Conservation (phyloP, 495 filamentous ascomycete species). For the Hypoxylon trugodes region DNA sequence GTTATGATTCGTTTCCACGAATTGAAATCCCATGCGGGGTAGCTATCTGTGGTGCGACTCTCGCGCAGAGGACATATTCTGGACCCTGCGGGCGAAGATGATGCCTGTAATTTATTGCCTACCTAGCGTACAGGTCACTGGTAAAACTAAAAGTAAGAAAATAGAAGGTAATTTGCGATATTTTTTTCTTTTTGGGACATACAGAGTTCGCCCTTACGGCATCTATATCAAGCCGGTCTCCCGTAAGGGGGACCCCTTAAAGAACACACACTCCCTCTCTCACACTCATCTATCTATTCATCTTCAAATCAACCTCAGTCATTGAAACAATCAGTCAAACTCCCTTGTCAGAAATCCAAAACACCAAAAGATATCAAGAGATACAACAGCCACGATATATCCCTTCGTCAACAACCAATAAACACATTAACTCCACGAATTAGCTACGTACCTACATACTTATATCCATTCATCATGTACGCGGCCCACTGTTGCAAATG, state of each 20-base stretch:
- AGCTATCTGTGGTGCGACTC: conserved; percentile 30
- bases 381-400: too few relatives aligned
- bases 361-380: too few relatives aligned
- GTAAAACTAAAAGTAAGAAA: too few relatives aligned
- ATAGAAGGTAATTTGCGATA: conserved; percentile 17
- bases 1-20: conserved; percentile 35
- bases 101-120: too few relatives aligned
- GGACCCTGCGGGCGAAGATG: conserved; percentile 22
- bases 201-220: conserved; percentile 26
- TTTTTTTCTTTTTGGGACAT: conserved; percentile 11
- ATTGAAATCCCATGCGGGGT: conserved; percentile 34
- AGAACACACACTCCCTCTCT: neutral
- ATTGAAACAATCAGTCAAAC: too few relatives aligned
- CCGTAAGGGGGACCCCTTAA: conserved; percentile 1
- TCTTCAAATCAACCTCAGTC: too few relatives aligned
- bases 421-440: conserved; percentile 1
- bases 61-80: conserved; percentile 18
- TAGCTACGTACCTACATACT: neutral
- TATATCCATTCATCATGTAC: conserved; percentile 48
- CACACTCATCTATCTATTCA: neutral
- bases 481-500: conserved; percentile 58
- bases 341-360: too few relatives aligned
- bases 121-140: neutral
- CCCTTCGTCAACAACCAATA: too few relatives aligned
- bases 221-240: conserved; percentile 31